Base-by-base conservation (phyloP, 495 filamentous ascomycete species). In the Polyplosphaeria fusca region DNA sequence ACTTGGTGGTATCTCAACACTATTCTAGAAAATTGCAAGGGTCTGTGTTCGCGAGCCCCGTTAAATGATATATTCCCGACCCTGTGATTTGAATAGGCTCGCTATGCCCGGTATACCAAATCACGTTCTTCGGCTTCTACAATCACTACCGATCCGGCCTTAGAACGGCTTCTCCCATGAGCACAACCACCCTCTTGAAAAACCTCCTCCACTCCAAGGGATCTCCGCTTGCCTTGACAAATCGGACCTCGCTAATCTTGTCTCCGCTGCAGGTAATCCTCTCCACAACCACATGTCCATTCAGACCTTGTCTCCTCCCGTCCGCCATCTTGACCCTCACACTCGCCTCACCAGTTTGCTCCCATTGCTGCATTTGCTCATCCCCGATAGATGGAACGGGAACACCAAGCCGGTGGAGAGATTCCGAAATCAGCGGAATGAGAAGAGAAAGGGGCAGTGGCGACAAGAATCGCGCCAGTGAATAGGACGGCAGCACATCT, bases 131-230 rank as follows among this genome's bases (percentile, higher is more conserved):
- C n/a, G n/a, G n/a, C n/a, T n/a, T n/a, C n/a, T n/a, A n/a, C n/a
- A n/a, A n/a, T n/a, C n/a, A n/a, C n/a, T n/a, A n/a, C n/a, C n/a
- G 63, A 13, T 46, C 47, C 41, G 69, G 69, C 62, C 56, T 50
- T 53, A 73, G 67, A 47, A 96, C 81, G 4, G 81, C 89, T 63
- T 95, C 90, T 69, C 85, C 86, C 74, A 91, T 93, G 25, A 91
- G 73, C 53, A 91, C 75, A 16, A 85, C 86, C 12, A 95, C 82
- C 70, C 86, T 88, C 73, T 96, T 99, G 78, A 99, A 99, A 68
- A 99, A 92, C 46, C 93, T 79, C 52, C 93, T 79, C 93, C 93
- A 99, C 77, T 96, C 93, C 26, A 99, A 71, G 11, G 94, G 94
- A 76, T 99, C 93, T 12, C 94, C 93, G 73, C 94, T 94, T 35